phyloP scores from a whole-genome alignment of 164 flowering plant genomes.

The Dillenia turbinata region DNA sequence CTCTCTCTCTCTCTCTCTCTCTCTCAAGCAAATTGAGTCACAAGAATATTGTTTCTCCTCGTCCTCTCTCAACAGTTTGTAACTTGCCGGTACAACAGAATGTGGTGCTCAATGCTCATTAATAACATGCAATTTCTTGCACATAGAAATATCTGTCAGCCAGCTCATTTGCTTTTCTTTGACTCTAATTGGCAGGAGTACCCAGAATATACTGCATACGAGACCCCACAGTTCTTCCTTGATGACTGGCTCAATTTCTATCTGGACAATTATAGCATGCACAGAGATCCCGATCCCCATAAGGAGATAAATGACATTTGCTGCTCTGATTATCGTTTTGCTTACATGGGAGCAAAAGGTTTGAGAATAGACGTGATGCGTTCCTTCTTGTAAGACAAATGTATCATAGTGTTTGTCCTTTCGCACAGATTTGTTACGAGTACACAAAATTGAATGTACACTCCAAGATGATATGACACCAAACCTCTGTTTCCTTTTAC shows the following conservation, averaged over 20 bases:
- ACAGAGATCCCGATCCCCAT: slow-evolving; percentile 42
- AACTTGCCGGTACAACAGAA: no score
- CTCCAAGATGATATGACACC: no score
- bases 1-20: no score
- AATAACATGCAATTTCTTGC: no score
- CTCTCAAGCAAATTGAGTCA: no score
- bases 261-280: slow-evolving; percentile 77
- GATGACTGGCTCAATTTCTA: slow-evolving; percentile 98
- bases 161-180: slow-evolving; percentile 10
- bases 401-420: not conserved
- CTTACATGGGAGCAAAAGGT: slow-evolving; percentile 99
- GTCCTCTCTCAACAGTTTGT: no score
- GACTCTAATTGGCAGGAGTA: slow-evolving; percentile 64
- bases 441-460: no score
- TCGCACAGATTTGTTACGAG: not conserved
- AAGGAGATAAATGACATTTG: slow-evolving; percentile 49
- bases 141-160: no score
- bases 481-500: slow-evolving; percentile 5
- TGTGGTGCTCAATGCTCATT: no score
- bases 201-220: slow-evolving; percentile 72
- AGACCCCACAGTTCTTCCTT: slow-evolving; percentile 59
- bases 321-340: slow-evolving; percentile 99
- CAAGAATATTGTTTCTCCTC: no score
- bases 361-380: slow-evolving; percentile 14
- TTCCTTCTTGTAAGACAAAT: slow-evolving; percentile 6